phyloP scores from a whole-genome alignment of 371 early-diverging fungal species.

The Coemansia sp. region DNA sequence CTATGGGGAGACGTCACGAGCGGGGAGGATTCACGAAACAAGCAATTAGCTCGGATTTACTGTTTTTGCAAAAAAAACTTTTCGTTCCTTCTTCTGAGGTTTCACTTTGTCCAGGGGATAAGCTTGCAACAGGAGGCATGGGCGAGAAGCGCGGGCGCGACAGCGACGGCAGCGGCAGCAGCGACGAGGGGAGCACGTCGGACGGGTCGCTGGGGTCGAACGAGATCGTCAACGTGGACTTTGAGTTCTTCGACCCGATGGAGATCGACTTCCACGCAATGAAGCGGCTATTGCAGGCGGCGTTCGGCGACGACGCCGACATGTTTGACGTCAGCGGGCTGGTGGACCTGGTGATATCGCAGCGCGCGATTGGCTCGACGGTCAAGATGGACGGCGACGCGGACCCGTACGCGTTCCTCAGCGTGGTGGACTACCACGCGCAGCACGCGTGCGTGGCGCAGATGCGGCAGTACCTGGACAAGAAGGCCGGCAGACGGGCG shows the following conservation, averaged over 20 bases:
- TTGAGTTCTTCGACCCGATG: conserved; percentile 91
- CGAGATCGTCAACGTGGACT: conserved; percentile 79
- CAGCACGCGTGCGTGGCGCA: conserved; percentile 60
- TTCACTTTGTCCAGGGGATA: neutral
- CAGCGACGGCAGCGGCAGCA: conserved; percentile 17
- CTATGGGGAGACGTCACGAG: neutral
- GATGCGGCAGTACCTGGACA: conserved; percentile 60
- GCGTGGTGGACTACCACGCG: conserved; percentile 74
- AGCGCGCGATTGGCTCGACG: conserved; percentile 82
- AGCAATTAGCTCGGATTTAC: neutral
- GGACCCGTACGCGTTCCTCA: conserved; percentile 91
- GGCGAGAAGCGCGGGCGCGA: conserved; percentile 23
- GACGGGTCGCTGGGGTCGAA: conserved; percentile 12
- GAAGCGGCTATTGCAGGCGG: conserved; percentile 76
- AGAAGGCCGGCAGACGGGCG: conserved; percentile 59
- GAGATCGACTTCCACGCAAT: conserved; percentile 89
- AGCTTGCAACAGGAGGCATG: conserved; percentile 4
- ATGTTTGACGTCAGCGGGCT: conserved; percentile 70
- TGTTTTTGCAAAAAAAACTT: neutral
- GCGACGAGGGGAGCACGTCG: neutral
- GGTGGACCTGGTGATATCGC: conserved; percentile 81
- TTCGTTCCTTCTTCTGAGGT: conserved; percentile 6
- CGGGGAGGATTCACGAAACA: neutral
- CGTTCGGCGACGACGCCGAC: conserved; percentile 80
- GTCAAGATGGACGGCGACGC: conserved; percentile 81